These are phyloP conservation scores for Coemansia sp. DNA, from an alignment of 371 early-diverging fungal genomes.

Conservation along the genomic window DNA sequence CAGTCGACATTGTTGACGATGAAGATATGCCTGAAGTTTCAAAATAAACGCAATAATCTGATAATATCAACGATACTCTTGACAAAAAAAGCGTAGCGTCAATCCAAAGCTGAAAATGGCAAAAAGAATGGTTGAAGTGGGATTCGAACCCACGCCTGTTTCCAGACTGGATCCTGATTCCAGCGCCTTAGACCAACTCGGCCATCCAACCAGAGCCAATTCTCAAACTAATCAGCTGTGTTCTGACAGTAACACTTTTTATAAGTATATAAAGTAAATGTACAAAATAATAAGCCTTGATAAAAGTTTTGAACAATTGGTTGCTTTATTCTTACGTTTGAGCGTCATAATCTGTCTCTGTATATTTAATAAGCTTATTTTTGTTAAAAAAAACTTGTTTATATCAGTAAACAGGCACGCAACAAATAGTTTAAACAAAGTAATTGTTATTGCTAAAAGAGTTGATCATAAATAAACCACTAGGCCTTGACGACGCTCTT, in stretches of 20 bases:
- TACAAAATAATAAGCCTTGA: neutral
- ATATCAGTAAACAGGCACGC: no score
- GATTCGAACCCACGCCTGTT: slow-evolving; percentile 3
- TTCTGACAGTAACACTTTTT: neutral
- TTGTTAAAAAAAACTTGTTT: no score
- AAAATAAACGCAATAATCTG: slow-evolving; percentile 1
- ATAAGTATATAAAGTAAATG: neutral
- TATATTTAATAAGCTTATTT: no score
- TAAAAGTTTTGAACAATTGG: no score
- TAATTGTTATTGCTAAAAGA: no score
- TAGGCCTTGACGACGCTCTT: slow-evolving; percentile 72
- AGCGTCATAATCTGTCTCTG: no score
- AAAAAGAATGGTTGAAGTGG: slow-evolving; percentile 2
- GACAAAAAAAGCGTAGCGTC: neutral
- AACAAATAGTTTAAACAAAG: no score
- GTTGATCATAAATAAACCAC: neutral
- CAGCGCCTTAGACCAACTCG: neutral
- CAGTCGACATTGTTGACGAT: slow-evolving; percentile 44
- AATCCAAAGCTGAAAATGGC: neutral
- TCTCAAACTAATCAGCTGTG: neutral
- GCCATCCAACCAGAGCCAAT: neutral
- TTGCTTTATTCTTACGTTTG: no score
- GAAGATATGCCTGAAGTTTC: slow-evolving; percentile 26
- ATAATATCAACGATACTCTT: neutral
- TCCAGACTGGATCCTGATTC: neutral